Percentiles rank a stretch among this genome's conserved stretches.
These are phyloP conservation scores for Diutina pseudorugosa DNA, from an alignment of 1,139 yeast species.

Conservation along the genomic window DNA sequence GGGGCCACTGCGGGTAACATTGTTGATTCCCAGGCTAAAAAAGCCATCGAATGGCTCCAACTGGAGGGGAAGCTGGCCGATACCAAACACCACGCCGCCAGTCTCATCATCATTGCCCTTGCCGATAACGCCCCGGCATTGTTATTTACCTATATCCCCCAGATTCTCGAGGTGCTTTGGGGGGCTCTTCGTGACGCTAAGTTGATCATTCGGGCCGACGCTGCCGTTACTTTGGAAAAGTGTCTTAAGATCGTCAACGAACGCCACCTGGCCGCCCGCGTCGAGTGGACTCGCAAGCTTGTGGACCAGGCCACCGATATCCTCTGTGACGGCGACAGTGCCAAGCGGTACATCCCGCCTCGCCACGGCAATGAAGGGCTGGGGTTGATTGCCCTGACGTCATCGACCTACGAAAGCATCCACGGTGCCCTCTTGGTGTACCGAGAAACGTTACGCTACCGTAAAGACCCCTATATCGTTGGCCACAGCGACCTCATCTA, in stretches of 20 bases:
- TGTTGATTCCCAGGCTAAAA: slow-evolving; percentile 83
- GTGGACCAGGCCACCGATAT: slow-evolving; percentile 45
- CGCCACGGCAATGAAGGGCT: slow-evolving; percentile 11
- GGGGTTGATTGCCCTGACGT: slow-evolving; percentile 16
- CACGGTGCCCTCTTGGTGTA: slow-evolving; percentile 83
- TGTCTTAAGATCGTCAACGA: slow-evolving; percentile 71
- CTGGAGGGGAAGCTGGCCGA: slow-evolving; percentile 67
- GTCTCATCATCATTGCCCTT: slow-evolving; percentile 68
- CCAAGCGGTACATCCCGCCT: not conserved
- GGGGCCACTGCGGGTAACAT: slow-evolving; percentile 84
- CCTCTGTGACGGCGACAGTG: slow-evolving; percentile 15
- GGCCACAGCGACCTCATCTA: slow-evolving; percentile 63
- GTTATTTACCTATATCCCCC: slow-evolving; percentile 65
- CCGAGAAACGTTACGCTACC: slow-evolving; percentile 62
- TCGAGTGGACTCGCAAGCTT: slow-evolving; percentile 62
- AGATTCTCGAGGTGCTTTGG: slow-evolving; percentile 79
- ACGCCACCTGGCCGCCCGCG: slow-evolving; percentile 61
- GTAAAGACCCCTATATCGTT: slow-evolving; percentile 38
- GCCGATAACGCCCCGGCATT: slow-evolving; percentile 85
- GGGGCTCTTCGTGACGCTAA: slow-evolving; percentile 73
- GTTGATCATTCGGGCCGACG: slow-evolving; percentile 62
- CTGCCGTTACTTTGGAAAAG: slow-evolving; percentile 69
- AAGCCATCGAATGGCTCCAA: slow-evolving; percentile 86
- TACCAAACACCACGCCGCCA: slow-evolving; percentile 81
- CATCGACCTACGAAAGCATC: slow-evolving; percentile 43